Base-by-base conservation (phyloP, 345 rosid species). In the Anastatica hierochuntica region DNA sequence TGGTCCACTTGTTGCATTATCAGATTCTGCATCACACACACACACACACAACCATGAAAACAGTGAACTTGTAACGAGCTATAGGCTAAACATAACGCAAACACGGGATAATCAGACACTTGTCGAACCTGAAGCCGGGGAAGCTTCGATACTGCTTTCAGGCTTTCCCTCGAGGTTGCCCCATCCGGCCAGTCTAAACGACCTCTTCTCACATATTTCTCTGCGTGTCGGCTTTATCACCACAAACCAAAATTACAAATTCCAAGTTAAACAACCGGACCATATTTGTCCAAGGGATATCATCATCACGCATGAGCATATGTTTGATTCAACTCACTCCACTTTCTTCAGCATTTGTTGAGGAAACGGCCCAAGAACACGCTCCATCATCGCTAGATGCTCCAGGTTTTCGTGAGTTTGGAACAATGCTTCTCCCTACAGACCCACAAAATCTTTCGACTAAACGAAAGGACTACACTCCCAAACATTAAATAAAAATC, bases 371-470 rank as follows among this genome's bases (percentile, higher is more conserved):
- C 96, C 96, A 53, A 88, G 78, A 4, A 84, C 94, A 35, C 88
- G 71, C 54, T 88, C 95, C 96, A 88, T 84, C 96, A 88, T 88
- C 0, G 96, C 96, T 14, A 88, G 86, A 69, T 88, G 96, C 68
- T 88, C 96, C 60, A 88, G 57, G 60, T 88, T 84, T 62, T 88
- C 96, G 47, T 88, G 96, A 10, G 95, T 88, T 69, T 88, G 96
- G 68, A 84, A 88, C 62, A 88, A 73, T 46, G 96, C 96, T 69
- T 88, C 96, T 15, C 96, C 96, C 96, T 88, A 47, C 24, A 13
- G 14, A 60, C 17, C 20, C 10, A 37, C n/a, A n/a, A 53, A 7
- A 39, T 31, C 12, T 16, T 38, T 59, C 49, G 30, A 10, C 23
- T 27, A 38, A 18, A 16, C 26, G 2, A 1, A 42, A 8, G 4